Conservation (phyloP, 1,139 yeast species). For the Suhomyces yuchorum region DNA sequence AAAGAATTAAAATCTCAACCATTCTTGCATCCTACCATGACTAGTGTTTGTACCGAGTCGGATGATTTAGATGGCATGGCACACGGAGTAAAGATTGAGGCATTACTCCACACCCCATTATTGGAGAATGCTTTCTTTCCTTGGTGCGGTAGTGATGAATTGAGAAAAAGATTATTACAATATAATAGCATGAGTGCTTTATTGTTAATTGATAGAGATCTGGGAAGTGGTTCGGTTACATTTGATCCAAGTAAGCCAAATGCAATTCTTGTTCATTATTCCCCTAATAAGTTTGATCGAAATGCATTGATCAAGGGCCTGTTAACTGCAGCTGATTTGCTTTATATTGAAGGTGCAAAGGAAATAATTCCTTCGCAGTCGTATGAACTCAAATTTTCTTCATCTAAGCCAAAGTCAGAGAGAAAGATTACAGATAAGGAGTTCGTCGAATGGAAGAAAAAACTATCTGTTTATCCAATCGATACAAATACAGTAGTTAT, state of each 20-base stretch:
- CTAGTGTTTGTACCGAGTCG: slow-evolving; percentile 51
- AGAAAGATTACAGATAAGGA: slow-evolving; percentile 48
- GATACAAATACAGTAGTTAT: slow-evolving; percentile 33
- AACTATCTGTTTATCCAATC: slow-evolving; percentile 31
- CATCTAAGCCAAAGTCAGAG: slow-evolving; percentile 41
- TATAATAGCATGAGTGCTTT: slow-evolving; percentile 46
- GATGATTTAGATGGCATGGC: slow-evolving; percentile 58
- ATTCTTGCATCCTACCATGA: slow-evolving; percentile 49
- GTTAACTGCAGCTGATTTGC: slow-evolving; percentile 47
- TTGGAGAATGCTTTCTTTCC: slow-evolving; percentile 44
- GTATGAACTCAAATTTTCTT: slow-evolving; percentile 42
- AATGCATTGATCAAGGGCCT: slow-evolving; percentile 44
- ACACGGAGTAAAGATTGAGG: slow-evolving; percentile 60
- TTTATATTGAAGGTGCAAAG: slow-evolving; percentile 54
- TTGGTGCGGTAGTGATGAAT: slow-evolving; percentile 43
- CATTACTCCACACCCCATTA: slow-evolving; percentile 51
- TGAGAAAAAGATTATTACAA: slow-evolving; percentile 38
- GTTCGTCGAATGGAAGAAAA: slow-evolving; percentile 47
- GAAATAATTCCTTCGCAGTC: slow-evolving; percentile 45
- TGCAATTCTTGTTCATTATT: slow-evolving; percentile 42
- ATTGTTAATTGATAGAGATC: slow-evolving; percentile 54
- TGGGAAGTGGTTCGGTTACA: slow-evolving; percentile 43
- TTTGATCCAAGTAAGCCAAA: slow-evolving; percentile 41
- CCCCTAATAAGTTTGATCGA: slow-evolving; percentile 45
- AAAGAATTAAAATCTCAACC: slow-evolving; percentile 38